Conservation (phyloP, 139 green algal genomes). For the Closterium sp. region DNA sequence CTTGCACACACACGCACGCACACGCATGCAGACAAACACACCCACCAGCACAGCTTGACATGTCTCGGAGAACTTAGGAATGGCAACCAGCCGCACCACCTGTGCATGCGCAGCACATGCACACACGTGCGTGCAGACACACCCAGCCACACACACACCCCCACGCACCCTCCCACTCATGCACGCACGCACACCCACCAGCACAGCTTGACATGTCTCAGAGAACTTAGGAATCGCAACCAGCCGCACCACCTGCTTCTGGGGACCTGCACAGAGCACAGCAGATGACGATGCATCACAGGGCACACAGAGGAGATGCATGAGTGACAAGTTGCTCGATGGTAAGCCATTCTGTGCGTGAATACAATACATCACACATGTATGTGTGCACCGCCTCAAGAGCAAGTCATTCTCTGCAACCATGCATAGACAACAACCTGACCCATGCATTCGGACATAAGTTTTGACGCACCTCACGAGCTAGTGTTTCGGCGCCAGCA, state of each 20-base stretch:
- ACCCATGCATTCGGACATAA: no score
- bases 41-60: conserved; percentile 39
- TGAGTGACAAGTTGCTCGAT: no score
- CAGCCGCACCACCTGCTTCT: conserved; percentile 34
- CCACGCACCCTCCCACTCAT: no score
- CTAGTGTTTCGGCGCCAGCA: not conserved
- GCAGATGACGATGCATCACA: not conserved
- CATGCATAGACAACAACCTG: no score
- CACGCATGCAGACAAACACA: not conserved
- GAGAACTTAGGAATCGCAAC: conserved; percentile 35
- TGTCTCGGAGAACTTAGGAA: conserved; percentile 34
- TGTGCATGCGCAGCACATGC: not conserved
- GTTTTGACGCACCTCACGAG: not conserved
- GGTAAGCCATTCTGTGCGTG: no score
- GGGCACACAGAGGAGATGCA: not conserved
- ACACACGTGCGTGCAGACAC: no score
- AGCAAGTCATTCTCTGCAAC: no score
- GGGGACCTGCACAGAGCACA: conserved; percentile 1
- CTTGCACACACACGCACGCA: not conserved
- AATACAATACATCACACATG: no score
- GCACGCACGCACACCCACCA: conserved; percentile 13
- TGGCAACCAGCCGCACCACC: conserved; percentile 31
- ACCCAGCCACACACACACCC: no score
- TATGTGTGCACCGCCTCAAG: no score
- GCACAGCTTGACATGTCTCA: conserved; percentile 29